Percentiles rank a stretch among this genome's conserved stretches.
Conservation (phyloP, 805 yeast genomes). For the Scheffersomyces ergatensis region DNA sequence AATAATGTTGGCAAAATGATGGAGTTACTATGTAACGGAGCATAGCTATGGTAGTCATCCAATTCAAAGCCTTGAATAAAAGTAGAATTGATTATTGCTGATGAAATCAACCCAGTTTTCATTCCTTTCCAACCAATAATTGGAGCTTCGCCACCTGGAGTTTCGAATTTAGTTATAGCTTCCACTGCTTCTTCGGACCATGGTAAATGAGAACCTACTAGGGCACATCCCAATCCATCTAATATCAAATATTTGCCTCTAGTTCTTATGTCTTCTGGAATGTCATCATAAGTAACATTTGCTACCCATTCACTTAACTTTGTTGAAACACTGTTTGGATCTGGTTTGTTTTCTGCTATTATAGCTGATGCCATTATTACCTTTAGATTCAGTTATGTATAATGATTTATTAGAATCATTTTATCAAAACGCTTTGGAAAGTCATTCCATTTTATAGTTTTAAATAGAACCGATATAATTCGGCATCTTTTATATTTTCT, state of each 20-base stretch:
- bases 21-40: not conserved
- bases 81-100: not conserved
- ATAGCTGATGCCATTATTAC: not conserved
- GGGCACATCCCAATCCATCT: not conserved
- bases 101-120: not conserved
- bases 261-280: not conserved
- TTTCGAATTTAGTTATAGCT: not conserved
- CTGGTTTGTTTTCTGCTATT: not conserved
- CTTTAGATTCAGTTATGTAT: no score
- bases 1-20: not conserved
- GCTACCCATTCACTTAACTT: not conserved
- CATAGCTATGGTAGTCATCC: not conserved
- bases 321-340: not conserved
- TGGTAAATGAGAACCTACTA: not conserved
- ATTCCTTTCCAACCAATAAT: not conserved
- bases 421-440: no score
- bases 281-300: not conserved
- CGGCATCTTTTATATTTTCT: no score
- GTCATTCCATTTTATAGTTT: no score
- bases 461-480: no score
- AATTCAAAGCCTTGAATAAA: not conserved
- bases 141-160: not conserved
- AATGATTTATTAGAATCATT: no score
- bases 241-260: not conserved
- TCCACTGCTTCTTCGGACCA: not conserved